A percentile compares a stretch with the other conserved stretches of the same genome.
phyloP scores from a whole-genome alignment of 2,329 filamentous ascomycete species.

The Pseudocercospora macadamiae region DNA sequence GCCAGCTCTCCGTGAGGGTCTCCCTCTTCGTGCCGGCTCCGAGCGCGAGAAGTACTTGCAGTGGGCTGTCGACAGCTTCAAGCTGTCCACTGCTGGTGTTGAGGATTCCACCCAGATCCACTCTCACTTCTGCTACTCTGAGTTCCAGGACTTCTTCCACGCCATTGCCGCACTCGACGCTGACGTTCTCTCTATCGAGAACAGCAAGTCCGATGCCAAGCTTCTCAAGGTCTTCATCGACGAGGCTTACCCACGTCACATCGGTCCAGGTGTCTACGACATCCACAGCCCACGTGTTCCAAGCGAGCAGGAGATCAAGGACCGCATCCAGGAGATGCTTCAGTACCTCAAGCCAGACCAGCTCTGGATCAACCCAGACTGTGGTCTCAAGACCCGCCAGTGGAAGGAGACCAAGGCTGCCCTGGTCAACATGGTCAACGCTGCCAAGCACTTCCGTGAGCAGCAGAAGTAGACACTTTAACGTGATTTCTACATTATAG shows the following conservation, averaged over 20 bases:
- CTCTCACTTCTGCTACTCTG: slow-evolving; percentile 99
- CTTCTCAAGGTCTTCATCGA: slow-evolving; percentile 98
- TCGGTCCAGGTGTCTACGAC: slow-evolving; percentile 95
- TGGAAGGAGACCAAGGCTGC: slow-evolving; percentile 99
- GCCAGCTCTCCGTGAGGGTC: slow-evolving; percentile 98
- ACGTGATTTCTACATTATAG: slow-evolving; percentile 7
- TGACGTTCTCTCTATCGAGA: slow-evolving; percentile 98
- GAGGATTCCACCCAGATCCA: slow-evolving; percentile 97
- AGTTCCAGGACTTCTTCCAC: slow-evolving; percentile 99
- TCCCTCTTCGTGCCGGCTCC: slow-evolving; percentile 88
- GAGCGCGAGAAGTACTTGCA: slow-evolving; percentile 96
- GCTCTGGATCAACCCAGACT: slow-evolving; percentile 99
- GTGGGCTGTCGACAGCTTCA: slow-evolving; percentile 98
- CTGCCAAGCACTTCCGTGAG: slow-evolving; percentile 93
- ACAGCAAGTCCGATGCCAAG: slow-evolving; percentile 99
- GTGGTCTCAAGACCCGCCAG: slow-evolving; percentile 97
- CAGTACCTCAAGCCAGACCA: slow-evolving; percentile 94
- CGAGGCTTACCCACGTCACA: slow-evolving; percentile 95
- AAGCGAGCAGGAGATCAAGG: slow-evolving; percentile 96
- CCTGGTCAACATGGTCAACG: slow-evolving; percentile 94
- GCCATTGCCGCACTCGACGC: slow-evolving; percentile 97
- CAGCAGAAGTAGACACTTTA: slow-evolving; percentile 43
- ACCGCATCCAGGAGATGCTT: slow-evolving; percentile 97
- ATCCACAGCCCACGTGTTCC: slow-evolving; percentile 99
- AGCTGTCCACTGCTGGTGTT: slow-evolving; percentile 89